Evolutionary conservation across 495 filamentous ascomycete genomes (phyloP), one percentile per base, ranked within the genome.

Genomic region (Schizothecium vesticola): DNA sequence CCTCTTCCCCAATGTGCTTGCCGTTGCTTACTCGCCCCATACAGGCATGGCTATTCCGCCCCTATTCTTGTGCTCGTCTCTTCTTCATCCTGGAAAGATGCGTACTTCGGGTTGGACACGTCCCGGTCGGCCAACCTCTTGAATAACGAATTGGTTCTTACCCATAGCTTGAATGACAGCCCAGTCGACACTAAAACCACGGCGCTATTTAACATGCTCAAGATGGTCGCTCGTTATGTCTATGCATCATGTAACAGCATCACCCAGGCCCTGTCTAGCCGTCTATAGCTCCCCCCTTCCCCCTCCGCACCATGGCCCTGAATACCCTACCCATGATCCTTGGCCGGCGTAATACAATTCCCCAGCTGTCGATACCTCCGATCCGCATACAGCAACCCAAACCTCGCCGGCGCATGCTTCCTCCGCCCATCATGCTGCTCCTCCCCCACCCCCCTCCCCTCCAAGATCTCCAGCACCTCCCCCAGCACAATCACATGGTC

Each of bases 401-500:
- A 77, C 51, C 68, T 51, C 43, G 43, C 43, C 43, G 43, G 56
- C 56, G 73, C 68, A 29, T 64, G 56, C 55, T 3, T 31, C 28
- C 43, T 64, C 57, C 22, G 28, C 21, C 36, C 65, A 28, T 64
- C 56, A 4, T 24, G 31, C 16, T 9, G 33, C 63, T 61, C 56
- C 63, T 61, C 26, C 21, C 29, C 59, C 3, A 13, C 57, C 21
- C 29, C 59, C 56, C 66, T 66, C 16, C 74, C 78, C 26, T 79
- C 75, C 11, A 80, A 36, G 55, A 84, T 78, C 55, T 81, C 78
- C 43, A 73, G 3, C 25, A 87, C 85, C 67, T 84, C 80, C n/a
- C 84, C 86, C 31, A 88, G 70, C 29, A 86, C 81, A 64, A 89
- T 81, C 24, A 82, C 79, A 74, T 88, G 86, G 67, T 88, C 84